Base-by-base conservation (phyloP, 73 alveolate genomes). In the Paramecium primaurelia region DNA sequence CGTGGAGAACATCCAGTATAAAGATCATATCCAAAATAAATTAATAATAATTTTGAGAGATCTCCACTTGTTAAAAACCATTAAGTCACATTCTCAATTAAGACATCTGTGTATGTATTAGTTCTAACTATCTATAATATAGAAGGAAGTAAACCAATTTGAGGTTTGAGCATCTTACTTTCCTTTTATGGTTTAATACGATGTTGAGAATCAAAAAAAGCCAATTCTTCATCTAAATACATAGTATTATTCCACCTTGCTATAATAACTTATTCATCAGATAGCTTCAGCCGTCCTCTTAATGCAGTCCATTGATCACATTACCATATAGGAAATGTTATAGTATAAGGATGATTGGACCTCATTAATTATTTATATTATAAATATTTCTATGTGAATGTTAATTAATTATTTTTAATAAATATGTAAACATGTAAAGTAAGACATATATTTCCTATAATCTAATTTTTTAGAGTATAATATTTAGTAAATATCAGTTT, bases 241-340 rank as follows among this genome's bases (percentile, higher is more conserved):
- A 64, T 22, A 7, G 91, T 80, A 47, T 80, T 64, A 47, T 40
- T 80, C 77, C 71, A 80, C 20, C 91, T 40, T 11, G 91, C 71
- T 8, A 80, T 42, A 3, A 80, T 64, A 16, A 80, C 58, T 25
- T 40, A 80, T 47, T 80, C 91, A 80, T 80, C 91, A 16, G 91
- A 40, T 40, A 80, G 75, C 51, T 80, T 80, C 8, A 80, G 49
- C 58, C 91, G 11, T 22, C 91, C 91, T 49, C 91, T 40, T 36
- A 80, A 80, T 26, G 91, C 91, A 26, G 91, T 38, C 91, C 91
- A 80, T 45, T 40, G 28, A n/a, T 42, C 77, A 36, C 91, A 80
- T 80, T 80, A 16, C 91, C 91, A 80, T 3, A 80, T 80, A 2
- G 91, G 91, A 22, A 80, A 80, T 25, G 91, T 80, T 42, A 80